phyloP scores from a whole-genome alignment of 2,329 filamentous ascomycete species.

The Xylaria polymorpha region DNA sequence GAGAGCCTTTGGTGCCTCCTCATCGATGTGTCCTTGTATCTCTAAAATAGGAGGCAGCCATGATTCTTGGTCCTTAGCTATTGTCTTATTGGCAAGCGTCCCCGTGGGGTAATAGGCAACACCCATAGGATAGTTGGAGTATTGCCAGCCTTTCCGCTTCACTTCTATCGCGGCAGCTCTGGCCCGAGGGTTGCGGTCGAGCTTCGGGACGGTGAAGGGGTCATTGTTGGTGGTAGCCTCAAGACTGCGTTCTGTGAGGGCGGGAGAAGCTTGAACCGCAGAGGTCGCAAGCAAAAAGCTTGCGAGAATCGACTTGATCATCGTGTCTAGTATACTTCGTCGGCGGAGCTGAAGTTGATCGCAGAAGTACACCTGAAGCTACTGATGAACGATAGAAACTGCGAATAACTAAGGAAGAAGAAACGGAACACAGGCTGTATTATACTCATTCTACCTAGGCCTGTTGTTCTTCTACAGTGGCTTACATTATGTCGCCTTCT shows the following conservation, averaged over 20 bases:
- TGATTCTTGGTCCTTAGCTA: slow-evolving; percentile 31
- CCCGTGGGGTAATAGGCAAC: slow-evolving; percentile 35
- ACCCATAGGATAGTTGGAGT: slow-evolving; percentile 32
- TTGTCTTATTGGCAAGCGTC: slow-evolving; percentile 35
- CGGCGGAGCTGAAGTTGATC: neutral
- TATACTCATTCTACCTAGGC: slow-evolving; percentile 15
- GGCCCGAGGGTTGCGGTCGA: slow-evolving; percentile 30
- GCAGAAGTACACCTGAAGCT: neutral
- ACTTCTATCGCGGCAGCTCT: slow-evolving; percentile 32
- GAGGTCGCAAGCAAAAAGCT: slow-evolving; percentile 29
- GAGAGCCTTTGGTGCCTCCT: slow-evolving; percentile 18
- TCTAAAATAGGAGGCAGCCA: slow-evolving; percentile 32
- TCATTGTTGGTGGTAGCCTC: slow-evolving; percentile 27
- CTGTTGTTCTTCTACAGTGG: neutral
- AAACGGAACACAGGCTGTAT: slow-evolving; percentile 9
- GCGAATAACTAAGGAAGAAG: neutral
- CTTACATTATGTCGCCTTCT: neutral
- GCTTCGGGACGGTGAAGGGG: slow-evolving; percentile 18
- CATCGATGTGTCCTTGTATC: slow-evolving; percentile 10
- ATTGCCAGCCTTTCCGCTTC: slow-evolving; percentile 34
- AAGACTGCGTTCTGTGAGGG: slow-evolving; percentile 28
- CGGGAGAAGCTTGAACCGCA: slow-evolving; percentile 29
- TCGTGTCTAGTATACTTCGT: neutral
- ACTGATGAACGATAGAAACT: slow-evolving; percentile 3
- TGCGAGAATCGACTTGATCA: slow-evolving; percentile 29